Evolutionary conservation across 139 green algal species (phyloP).

Genomic region (Chlamydomonas sphaeroides): DNA sequence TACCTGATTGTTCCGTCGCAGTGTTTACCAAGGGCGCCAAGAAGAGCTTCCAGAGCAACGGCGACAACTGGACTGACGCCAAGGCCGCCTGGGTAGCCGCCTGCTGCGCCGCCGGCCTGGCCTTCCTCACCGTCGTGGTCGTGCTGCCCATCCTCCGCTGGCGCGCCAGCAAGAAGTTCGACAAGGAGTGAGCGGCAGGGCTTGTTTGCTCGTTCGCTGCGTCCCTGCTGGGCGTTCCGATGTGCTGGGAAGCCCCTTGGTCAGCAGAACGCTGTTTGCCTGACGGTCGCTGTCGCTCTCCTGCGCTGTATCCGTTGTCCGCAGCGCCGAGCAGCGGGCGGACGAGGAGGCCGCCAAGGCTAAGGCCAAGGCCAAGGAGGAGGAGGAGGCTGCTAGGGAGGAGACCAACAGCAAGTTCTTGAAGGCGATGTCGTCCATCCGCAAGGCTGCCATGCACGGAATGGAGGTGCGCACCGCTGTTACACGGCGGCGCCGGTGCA

Average conservation of each 20-base stretch:
- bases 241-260: too few species aligned
- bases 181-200: slow-evolving; percentile 18
- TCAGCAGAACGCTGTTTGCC: too few species aligned
- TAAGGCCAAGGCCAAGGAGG: slow-evolving; percentile 7
- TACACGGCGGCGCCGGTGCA: too few species aligned
- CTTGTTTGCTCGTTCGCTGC: too few species aligned
- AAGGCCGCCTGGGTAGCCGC: slow-evolving; percentile 61
- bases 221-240: too few species aligned
- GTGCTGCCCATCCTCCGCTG: slow-evolving; percentile 49
- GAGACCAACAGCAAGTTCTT: slow-evolving; percentile 7
- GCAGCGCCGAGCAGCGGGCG: neutral
- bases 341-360: slow-evolving; percentile 20
- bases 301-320: too few species aligned
- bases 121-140: slow-evolving; percentile 28
- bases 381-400: neutral
- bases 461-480: too few species aligned
- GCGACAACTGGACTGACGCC: slow-evolving; percentile 22
- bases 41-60: slow-evolving; percentile 36
- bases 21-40: slow-evolving; percentile 66
- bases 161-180: slow-evolving; percentile 21
- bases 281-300: too few species aligned
- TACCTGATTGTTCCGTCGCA: too few species aligned
- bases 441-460: slow-evolving; percentile 45
- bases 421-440: slow-evolving; percentile 11
- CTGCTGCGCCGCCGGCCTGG: slow-evolving; percentile 31